A percentile compares a stretch with the other conserved stretches of the same genome.
Conservation (phyloP, 208 protist species). For the Lotmaria passim region DNA sequence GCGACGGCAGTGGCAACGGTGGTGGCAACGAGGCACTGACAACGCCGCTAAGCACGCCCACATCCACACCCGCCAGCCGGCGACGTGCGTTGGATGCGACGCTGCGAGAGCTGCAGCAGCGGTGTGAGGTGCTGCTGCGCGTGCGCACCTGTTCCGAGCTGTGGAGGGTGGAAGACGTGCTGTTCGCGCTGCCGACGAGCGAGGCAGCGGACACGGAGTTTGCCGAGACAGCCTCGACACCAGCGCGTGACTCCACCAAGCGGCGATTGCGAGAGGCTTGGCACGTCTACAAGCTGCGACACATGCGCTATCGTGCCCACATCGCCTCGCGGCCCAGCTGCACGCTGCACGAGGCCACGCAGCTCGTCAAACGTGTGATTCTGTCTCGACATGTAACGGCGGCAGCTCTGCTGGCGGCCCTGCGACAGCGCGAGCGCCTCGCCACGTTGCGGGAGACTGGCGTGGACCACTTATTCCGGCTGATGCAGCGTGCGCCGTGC, state of each 20-base stretch:
- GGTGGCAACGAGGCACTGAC: neutral
- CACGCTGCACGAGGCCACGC: conserved; percentile 34
- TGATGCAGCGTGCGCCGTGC: conserved; percentile 34
- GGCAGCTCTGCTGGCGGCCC: conserved; percentile 21
- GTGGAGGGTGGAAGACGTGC: conserved; percentile 26
- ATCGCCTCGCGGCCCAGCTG: conserved; percentile 28
- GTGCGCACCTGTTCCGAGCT: conserved; percentile 33
- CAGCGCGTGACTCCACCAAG: neutral
- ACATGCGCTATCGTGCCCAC: conserved; percentile 30
- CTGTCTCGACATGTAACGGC: conserved; percentile 27
- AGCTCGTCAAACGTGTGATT: conserved; percentile 32
- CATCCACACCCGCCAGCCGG: neutral
- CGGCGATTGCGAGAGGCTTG: neutral
- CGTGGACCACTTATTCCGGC: conserved; percentile 33
- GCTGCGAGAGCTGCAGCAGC: conserved; percentile 28
- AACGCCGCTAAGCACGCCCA: neutral
- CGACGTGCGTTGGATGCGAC: conserved; percentile 7
- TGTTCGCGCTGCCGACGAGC: conserved; percentile 18
- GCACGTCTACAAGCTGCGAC: conserved; percentile 22
- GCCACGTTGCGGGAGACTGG: conserved; percentile 42
- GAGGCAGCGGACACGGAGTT: too few species aligned
- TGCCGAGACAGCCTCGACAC: too few species aligned
- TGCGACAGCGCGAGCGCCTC: conserved; percentile 42
- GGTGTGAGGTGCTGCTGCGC: conserved; percentile 33
- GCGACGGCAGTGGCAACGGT: neutral